Evolutionary conservation across 2,329 filamentous ascomycete genomes (phyloP).

Genomic region (Colletotrichum phormii): DNA sequence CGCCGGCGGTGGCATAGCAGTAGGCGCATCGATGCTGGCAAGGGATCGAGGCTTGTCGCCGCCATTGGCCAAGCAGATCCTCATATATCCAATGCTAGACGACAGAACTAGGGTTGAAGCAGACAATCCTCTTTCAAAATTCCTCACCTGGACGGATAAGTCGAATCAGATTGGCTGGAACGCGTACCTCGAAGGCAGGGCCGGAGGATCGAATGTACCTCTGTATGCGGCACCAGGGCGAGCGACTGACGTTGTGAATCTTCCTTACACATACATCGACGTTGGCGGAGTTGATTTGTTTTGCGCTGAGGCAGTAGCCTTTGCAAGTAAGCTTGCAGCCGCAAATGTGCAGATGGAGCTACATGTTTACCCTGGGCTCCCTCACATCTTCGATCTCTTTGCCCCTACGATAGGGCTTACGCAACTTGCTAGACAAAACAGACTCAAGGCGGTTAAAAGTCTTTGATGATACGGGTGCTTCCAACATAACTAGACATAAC

Average conservation of each 20-base stretch:
- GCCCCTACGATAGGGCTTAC: constrained; percentile 13
- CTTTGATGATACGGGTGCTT: background rate
- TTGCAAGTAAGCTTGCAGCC: constrained; percentile 45
- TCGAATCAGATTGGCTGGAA: constrained; percentile 42
- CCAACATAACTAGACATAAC: background rate
- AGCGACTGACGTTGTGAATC: constrained; percentile 37
- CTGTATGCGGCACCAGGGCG: constrained; percentile 41
- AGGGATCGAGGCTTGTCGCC: constrained; percentile 42
- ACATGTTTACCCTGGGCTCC: constrained; percentile 53
- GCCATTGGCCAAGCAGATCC: constrained; percentile 45
- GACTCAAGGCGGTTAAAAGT: constrained; percentile 1
- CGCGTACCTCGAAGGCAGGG: constrained; percentile 36
- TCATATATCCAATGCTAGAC: constrained; percentile 49
- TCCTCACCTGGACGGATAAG: constrained; percentile 38
- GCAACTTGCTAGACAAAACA: constrained; percentile 7
- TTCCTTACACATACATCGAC: constrained; percentile 54
- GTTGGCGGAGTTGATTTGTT: constrained; percentile 54
- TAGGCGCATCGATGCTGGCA: constrained; percentile 52
- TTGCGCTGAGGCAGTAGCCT: constrained; percentile 47
- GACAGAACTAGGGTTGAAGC: constrained; percentile 39
- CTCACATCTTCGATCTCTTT: constrained; percentile 50
- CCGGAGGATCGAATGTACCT: constrained; percentile 25
- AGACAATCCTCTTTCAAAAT: constrained; percentile 2
- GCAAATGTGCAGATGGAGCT: constrained; percentile 51
- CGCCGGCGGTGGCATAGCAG: constrained; percentile 39